A percentile compares a stretch with the other conserved stretches of the same genome.
phyloP scores from a whole-genome alignment of 768 basidiomycete species.

The Pluteus cervinus region DNA sequence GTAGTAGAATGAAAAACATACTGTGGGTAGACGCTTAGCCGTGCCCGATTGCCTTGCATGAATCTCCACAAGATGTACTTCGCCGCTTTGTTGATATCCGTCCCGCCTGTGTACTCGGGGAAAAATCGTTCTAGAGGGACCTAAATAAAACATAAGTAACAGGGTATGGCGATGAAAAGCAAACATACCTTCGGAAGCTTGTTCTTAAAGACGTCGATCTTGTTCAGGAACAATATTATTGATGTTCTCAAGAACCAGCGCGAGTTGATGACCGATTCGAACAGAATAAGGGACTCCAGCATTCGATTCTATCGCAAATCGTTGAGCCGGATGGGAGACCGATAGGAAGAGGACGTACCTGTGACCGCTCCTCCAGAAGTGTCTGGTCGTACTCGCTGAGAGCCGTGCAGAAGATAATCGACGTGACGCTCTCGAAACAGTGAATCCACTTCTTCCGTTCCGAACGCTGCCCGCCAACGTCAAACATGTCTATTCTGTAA shows the following conservation, averaged over 20 bases:
- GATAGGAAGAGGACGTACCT: constrained; percentile 32
- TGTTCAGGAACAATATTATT: constrained; percentile 89
- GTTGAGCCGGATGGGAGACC: too few species aligned
- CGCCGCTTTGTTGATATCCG: constrained; percentile 90
- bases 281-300: constrained; percentile 86
- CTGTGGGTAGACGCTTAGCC: constrained; percentile 90
- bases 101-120: constrained; percentile 83
- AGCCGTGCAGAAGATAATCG: constrained; percentile 67
- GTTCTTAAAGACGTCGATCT: constrained; percentile 89
- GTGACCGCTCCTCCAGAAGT: constrained; percentile 59
- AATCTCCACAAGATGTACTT: constrained; percentile 95
- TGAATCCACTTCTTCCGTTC: constrained; percentile 83
- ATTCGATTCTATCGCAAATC: constrained; percentile 88
- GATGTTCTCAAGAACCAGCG: constrained; percentile 90
- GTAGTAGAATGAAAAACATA: constrained; percentile 29
- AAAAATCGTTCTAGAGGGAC: constrained; percentile 76
- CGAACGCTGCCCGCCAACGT: constrained; percentile 75
- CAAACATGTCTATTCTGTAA: constrained; percentile 62
- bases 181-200: constrained; percentile 60
- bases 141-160: constrained; percentile 32
- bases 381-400: constrained; percentile 75
- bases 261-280: constrained; percentile 90
- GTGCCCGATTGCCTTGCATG: constrained; percentile 83
- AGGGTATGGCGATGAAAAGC: constrained; percentile 1
- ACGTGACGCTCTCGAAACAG: constrained; percentile 46